These are phyloP conservation scores for Hanseniaspora lachancei DNA, from an alignment of 805 yeast species.

Conservation along the genomic window DNA sequence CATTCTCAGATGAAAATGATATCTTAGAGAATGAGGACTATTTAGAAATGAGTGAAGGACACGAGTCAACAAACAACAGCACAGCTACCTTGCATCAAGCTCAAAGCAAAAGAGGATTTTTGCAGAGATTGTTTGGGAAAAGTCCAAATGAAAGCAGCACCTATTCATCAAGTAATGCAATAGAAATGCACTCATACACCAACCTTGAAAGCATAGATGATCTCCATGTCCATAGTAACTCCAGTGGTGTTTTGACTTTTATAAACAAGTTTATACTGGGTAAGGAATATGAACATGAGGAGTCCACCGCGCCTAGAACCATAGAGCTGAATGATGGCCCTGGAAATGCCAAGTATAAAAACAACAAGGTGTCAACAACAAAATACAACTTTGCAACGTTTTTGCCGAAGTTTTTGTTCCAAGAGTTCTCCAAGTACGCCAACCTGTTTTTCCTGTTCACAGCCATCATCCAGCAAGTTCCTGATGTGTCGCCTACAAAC, in stretches of 20 bases:
- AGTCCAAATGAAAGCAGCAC: conserved; percentile 12
- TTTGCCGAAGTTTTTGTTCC: conserved; percentile 84
- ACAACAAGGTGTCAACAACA: conserved; percentile 86
- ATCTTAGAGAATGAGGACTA: conserved; percentile 7
- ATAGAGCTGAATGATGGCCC: conserved; percentile 53
- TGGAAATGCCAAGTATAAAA: conserved; percentile 48
- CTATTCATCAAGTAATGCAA: conserved; percentile 8
- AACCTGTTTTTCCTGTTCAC: conserved; percentile 88
- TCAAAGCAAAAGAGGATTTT: conserved; percentile 17
- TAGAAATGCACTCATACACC: conserved; percentile 25
- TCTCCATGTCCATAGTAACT: conserved; percentile 23
- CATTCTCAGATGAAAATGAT: conserved; percentile 19
- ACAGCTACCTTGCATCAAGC: not conserved
- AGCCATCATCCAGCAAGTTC: conserved; percentile 90
- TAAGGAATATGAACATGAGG: conserved; percentile 17
- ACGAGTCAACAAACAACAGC: not conserved
- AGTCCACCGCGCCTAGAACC: conserved; percentile 41
- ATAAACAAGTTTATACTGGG: conserved; percentile 29
- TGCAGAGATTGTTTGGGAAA: conserved; percentile 16
- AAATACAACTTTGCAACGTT: conserved; percentile 90
- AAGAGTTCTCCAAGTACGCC: conserved; percentile 94
- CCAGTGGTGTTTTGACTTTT: conserved; percentile 23
- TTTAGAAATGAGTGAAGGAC: not conserved
- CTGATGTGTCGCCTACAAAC: conserved; percentile 90
- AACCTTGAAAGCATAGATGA: conserved; percentile 20